Percentiles rank a stretch among this genome's conserved stretches.
These are phyloP conservation scores for Hyphopichia fennica DNA, from an alignment of 1,139 yeast genomes.

Conservation along the genomic window DNA sequence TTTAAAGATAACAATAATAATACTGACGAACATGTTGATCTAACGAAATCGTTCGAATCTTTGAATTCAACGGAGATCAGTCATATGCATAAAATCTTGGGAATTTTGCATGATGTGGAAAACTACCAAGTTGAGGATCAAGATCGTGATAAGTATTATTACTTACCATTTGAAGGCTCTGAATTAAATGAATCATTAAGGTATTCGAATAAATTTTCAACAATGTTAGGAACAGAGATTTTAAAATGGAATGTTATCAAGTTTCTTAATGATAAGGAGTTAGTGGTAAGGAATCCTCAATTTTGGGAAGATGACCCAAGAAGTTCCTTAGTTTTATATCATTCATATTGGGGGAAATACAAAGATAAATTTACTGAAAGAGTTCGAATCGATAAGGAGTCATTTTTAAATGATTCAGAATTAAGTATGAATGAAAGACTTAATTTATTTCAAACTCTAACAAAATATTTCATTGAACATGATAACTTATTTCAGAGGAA, in stretches of 20 bases:
- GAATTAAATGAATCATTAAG: slow-evolving; percentile 2
- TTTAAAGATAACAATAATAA: neutral
- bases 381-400: slow-evolving; percentile 8
- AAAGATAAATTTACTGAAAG: neutral
- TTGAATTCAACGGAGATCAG: slow-evolving; percentile 13
- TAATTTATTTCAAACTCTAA: slow-evolving; percentile 8
- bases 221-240: slow-evolving; percentile 14
- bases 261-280: slow-evolving; percentile 13
- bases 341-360: slow-evolving; percentile 5
- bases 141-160: neutral
- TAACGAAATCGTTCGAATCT: slow-evolving; percentile 10
- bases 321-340: slow-evolving; percentile 2
- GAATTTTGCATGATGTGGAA: slow-evolving; percentile 12
- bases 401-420: slow-evolving; percentile 9
- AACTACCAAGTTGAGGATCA: slow-evolving; percentile 1
- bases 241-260: slow-evolving; percentile 15
- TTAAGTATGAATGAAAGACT: slow-evolving; percentile 9
- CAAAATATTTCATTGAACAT: slow-evolving; percentile 11
- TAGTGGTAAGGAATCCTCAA: slow-evolving; percentile 10
- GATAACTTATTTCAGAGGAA: slow-evolving; percentile 8
- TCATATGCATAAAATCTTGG: slow-evolving; percentile 17
- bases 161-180: neutral
- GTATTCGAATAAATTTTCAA: slow-evolving; percentile 6
- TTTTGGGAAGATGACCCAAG: slow-evolving; percentile 8
- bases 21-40: slow-evolving; percentile 3